Evolutionary conservation across 805 yeast genomes (phyloP).

Genomic region (Hanseniaspora lindneri): DNA sequence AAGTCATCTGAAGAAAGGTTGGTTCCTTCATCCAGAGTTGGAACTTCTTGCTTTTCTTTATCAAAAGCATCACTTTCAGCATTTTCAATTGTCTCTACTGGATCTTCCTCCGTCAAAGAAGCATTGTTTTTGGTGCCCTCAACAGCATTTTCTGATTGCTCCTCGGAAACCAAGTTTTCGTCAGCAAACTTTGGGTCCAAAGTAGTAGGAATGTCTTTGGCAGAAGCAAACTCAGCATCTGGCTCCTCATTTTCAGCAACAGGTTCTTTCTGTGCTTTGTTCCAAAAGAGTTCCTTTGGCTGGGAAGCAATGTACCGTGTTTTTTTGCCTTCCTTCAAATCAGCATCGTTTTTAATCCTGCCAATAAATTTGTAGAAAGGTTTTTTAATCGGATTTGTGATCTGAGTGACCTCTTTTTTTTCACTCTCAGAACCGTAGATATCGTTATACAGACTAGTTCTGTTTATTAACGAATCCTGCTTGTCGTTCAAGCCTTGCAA

Average conservation of each 20-base stretch:
- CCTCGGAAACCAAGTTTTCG: too few species aligned
- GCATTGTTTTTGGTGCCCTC: too few species aligned
- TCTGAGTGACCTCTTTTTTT: neutral
- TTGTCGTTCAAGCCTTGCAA: neutral
- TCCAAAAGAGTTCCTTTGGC: slow-evolving; percentile 11
- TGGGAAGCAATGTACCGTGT: neutral
- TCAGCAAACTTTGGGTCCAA: too few species aligned
- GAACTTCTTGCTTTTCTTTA: neutral
- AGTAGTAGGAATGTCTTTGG: too few species aligned
- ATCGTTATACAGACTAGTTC: slow-evolving; percentile 4
- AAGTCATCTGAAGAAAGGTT: neutral
- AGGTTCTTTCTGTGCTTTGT: neutral
- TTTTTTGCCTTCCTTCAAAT: slow-evolving; percentile 8
- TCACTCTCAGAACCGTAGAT: slow-evolving; percentile 4
- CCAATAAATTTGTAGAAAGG: slow-evolving; percentile 13
- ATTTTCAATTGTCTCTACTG: too few species aligned
- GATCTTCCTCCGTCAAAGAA: too few species aligned
- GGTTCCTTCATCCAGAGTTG: neutral
- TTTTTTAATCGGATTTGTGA: slow-evolving; percentile 4
- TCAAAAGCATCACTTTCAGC: neutral
- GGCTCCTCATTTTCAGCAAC: neutral
- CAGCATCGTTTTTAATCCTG: slow-evolving; percentile 3
- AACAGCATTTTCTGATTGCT: too few species aligned
- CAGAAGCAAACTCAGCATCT: too few species aligned
- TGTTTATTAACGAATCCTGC: slow-evolving; percentile 2